phyloP scores from a whole-genome alignment of 2,329 filamentous ascomycete species.

The Claviceps capensis region DNA sequence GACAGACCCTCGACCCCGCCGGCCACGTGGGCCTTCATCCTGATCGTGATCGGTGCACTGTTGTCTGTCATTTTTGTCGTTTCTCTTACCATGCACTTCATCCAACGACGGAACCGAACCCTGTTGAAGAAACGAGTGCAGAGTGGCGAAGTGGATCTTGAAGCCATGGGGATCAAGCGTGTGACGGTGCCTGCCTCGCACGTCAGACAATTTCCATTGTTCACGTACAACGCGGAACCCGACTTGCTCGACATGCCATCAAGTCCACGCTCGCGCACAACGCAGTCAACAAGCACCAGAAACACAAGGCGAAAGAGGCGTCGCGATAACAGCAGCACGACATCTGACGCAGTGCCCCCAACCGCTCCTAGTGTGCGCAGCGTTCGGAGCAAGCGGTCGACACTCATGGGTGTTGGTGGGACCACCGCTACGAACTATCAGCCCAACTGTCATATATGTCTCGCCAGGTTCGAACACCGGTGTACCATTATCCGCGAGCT shows the following conservation, averaged over 20 bases:
- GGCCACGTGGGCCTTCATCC: slow-evolving; percentile 67
- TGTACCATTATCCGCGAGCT: slow-evolving; percentile 68
- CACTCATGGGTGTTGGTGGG: slow-evolving; percentile 19
- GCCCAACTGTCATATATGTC: slow-evolving; percentile 77
- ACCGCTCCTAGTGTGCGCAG: slow-evolving; percentile 12
- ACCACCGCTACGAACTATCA: slow-evolving; percentile 50
- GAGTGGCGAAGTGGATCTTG: slow-evolving; percentile 71
- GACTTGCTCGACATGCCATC: slow-evolving; percentile 25
- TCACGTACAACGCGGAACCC: slow-evolving; percentile 54
- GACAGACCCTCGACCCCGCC: slow-evolving; percentile 40
- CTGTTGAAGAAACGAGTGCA: slow-evolving; percentile 57
- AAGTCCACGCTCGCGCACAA: slow-evolving; percentile 12
- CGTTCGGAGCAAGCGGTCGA: slow-evolving; percentile 25
- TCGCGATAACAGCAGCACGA: slow-evolving; percentile 15
- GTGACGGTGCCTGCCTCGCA: slow-evolving; percentile 61
- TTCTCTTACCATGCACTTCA: slow-evolving; percentile 60
- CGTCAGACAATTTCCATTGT: slow-evolving; percentile 63
- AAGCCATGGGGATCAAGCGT: slow-evolving; percentile 72
- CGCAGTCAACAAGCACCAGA: slow-evolving; percentile 13
- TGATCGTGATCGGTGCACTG: slow-evolving; percentile 59
- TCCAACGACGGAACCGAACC: slow-evolving; percentile 58
- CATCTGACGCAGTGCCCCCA: slow-evolving; percentile 13
- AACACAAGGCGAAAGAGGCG: slow-evolving; percentile 19
- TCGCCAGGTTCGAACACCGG: slow-evolving; percentile 62
- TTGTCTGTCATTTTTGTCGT: slow-evolving; percentile 52